Conservation (phyloP, 495 filamentous ascomycete genomes). For the Neurospora sp. region DNA sequence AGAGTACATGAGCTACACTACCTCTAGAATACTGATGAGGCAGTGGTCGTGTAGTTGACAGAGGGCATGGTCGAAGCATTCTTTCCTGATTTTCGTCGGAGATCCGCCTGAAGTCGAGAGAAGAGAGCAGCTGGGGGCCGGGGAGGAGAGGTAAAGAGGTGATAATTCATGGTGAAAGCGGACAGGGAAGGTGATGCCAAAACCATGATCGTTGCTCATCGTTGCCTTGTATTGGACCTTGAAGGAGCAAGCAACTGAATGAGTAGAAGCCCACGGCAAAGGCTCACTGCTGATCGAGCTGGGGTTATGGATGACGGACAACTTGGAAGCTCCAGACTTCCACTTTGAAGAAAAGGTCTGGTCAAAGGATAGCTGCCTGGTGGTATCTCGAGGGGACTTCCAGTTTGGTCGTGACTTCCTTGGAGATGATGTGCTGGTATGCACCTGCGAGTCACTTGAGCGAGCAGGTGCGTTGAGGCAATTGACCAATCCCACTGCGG, state of each 20-base stretch:
- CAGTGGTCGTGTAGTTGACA: background rate
- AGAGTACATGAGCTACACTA: background rate
- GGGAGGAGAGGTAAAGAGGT: background rate
- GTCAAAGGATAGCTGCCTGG: background rate
- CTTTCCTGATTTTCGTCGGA: background rate
- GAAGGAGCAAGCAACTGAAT: too few species aligned
- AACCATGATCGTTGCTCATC: too few species aligned
- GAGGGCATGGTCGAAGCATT: background rate
- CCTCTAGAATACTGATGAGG: too few species aligned
- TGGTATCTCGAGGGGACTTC: background rate
- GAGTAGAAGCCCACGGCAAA: background rate
- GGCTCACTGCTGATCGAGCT: too few species aligned
- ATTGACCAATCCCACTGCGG: background rate
- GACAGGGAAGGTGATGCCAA: background rate
- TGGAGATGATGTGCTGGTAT: background rate
- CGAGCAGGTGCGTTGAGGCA: background rate
- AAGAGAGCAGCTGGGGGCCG: background rate
- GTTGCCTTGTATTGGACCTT: too few species aligned
- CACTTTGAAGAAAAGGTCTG: too few species aligned
- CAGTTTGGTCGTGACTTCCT: background rate
- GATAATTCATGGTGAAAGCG: background rate
- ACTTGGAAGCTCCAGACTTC: too few species aligned
- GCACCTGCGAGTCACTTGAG: background rate
- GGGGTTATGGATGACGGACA: too few species aligned
- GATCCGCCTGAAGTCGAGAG: background rate